phyloP scores from a whole-genome alignment of 106 monocot species.

The Dactylorhiza incarnata region DNA sequence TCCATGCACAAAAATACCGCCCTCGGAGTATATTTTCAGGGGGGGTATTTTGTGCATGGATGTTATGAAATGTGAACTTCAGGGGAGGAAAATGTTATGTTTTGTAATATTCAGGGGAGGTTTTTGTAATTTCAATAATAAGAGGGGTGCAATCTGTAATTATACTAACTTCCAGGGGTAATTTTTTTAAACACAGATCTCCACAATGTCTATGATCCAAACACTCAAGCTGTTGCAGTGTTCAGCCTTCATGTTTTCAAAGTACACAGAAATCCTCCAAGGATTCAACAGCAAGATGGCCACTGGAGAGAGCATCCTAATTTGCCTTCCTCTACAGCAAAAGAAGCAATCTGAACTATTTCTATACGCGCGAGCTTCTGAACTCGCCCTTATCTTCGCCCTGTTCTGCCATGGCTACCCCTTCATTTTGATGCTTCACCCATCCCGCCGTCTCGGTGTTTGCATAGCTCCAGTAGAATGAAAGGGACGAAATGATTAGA shows the following conservation, averaged over 20 bases:
- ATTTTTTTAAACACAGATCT: no score
- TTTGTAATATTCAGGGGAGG: no score
- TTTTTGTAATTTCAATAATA: no score
- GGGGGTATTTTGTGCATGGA: no score
- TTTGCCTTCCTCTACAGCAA: not conserved
- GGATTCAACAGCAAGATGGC: not conserved
- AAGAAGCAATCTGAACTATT: not conserved
- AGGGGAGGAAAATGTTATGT: no score
- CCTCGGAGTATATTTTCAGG: no score
- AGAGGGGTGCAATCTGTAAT: no score
- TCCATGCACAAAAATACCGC: no score
- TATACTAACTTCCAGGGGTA: no score
- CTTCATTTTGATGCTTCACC: slow-evolving; percentile 77
- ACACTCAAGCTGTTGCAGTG: no score
- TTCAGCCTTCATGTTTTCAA: not conserved
- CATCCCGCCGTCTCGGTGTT: slow-evolving; percentile 52
- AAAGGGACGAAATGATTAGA: slow-evolving; percentile 36
- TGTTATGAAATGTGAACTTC: no score
- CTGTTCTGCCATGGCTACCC: slow-evolving; percentile 59
- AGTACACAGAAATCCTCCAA: not conserved
- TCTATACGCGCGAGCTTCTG: slow-evolving; percentile 4
- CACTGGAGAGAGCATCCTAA: not conserved
- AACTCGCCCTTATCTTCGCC: slow-evolving; percentile 25
- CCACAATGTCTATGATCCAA: no score
- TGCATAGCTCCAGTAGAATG: slow-evolving; percentile 58